Evolutionary conservation across 1,139 yeast genomes (phyloP), one percentile per base, ranked within the genome.

Genomic region (Ogataea hybrid): DNA sequence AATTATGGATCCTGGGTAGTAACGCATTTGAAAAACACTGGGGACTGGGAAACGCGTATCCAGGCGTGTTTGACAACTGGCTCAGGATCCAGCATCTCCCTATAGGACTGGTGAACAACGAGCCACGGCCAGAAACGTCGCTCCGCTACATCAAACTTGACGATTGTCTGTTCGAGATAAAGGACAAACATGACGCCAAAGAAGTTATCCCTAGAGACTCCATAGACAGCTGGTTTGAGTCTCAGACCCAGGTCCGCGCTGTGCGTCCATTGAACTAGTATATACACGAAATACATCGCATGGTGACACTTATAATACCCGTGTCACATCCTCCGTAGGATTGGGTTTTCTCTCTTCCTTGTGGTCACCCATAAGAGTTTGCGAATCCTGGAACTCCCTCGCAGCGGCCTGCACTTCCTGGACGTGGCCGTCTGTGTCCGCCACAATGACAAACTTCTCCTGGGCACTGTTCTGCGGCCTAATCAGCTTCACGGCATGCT

Each of bases 21-120:
- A 68, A 70, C 18, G 73, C 81, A 0, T 79, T 79, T 3, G 81
- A 80, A 1, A 66, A 73, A 5, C 78, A 77, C 54, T 67, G 77
- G 63, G 84, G 82, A 0, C 57, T 75, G 20, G 80, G 76, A 12
- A 74, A 71, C 62, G 63, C 68, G 4, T 77, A 77, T 53, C 80
- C 80, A 4, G 75, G 77, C 2, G 65, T 79, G 2, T 70, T 70
- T 50, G 83, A 78, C 54, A 75, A 73, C 43, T 79, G 84, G 83
- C 67, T 68, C 47, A 68, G 76, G 44, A 77, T 77, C 1, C 80
- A 76, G 49, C 80, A 76, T 51, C 72, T 77, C 9, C 63, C 63
- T 3, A 41, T 40, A 22, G 27, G 42, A 8, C 45, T 58, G 25
- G 39, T 57, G 11, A 47, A 38, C 14, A 45, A 41, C 17, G 28